Conservation (phyloP, 1,139 yeast species). For the Yamadazyma sp. region DNA sequence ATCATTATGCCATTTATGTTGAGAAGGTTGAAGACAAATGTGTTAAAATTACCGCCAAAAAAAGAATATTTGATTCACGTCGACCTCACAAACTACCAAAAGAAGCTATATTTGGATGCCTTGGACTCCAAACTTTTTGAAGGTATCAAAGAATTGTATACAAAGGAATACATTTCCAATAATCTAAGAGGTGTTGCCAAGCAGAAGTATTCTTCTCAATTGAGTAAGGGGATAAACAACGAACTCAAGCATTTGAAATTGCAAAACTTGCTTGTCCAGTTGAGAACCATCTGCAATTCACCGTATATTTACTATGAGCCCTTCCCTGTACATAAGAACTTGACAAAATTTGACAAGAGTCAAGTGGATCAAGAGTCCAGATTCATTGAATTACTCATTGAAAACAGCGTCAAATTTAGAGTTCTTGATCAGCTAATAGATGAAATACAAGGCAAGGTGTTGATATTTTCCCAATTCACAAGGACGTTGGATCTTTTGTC, state of each 20-base stretch:
- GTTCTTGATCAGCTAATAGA: slow-evolving; percentile 64
- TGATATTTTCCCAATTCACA: slow-evolving; percentile 85
- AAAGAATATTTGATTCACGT: slow-evolving; percentile 83
- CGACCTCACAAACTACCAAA: slow-evolving; percentile 63
- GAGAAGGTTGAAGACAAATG: slow-evolving; percentile 77
- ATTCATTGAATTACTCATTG: slow-evolving; percentile 35
- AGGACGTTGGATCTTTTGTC: slow-evolving; percentile 71
- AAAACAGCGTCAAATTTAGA: slow-evolving; percentile 70
- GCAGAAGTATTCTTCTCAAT: slow-evolving; percentile 6
- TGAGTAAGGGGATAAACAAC: slow-evolving; percentile 16
- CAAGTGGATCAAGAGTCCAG: slow-evolving; percentile 12
- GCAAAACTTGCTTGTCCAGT: slow-evolving; percentile 75
- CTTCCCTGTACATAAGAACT: slow-evolving; percentile 38
- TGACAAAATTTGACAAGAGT: slow-evolving; percentile 24
- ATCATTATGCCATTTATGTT: slow-evolving; percentile 85
- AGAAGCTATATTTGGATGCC: slow-evolving; percentile 60
- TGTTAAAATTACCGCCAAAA: slow-evolving; percentile 76
- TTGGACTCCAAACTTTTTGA: slow-evolving; percentile 45
- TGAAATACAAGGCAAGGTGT: slow-evolving; percentile 53
- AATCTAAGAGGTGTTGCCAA: slow-evolving; percentile 12
- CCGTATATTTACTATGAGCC: slow-evolving; percentile 86
- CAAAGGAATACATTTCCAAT: slow-evolving; percentile 17
- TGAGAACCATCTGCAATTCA: slow-evolving; percentile 80
- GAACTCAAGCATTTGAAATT: slow-evolving; percentile 33
- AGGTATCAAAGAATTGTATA: slow-evolving; percentile 25